Evolutionary conservation across 208 protist genomes (phyloP).

Genomic region (Trypanosoma cruzi): DNA sequence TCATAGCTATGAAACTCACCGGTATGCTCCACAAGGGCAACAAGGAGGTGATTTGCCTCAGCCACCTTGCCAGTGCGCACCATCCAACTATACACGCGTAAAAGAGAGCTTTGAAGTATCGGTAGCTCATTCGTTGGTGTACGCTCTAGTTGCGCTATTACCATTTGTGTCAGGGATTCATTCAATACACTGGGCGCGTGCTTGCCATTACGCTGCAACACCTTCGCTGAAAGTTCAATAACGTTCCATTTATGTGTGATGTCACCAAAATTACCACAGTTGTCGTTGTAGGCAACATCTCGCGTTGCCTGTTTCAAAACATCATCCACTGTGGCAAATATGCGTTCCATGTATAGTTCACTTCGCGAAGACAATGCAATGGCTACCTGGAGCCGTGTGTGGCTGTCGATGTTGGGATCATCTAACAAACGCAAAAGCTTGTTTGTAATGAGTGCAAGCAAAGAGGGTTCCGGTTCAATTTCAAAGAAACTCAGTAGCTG

Average conservation of each 20-base stretch:
- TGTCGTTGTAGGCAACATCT: neutral
- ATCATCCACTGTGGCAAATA: slow-evolving; percentile 53
- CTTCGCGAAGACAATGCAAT: slow-evolving; percentile 43
- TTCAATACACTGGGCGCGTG: slow-evolving; percentile 58
- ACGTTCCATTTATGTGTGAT: slow-evolving; percentile 24
- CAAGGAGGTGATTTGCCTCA: slow-evolving; percentile 57
- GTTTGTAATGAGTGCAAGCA: slow-evolving; percentile 63
- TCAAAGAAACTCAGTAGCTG: slow-evolving; percentile 80
- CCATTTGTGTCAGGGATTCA: slow-evolving; percentile 50
- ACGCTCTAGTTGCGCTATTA: slow-evolving; percentile 42
- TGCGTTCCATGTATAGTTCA: slow-evolving; percentile 80
- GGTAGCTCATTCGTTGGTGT: slow-evolving; percentile 35
- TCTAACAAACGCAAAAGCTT: slow-evolving; percentile 64
- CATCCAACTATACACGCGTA: slow-evolving; percentile 84
- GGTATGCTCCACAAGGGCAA: slow-evolving; percentile 56
- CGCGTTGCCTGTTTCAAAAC: slow-evolving; percentile 32
- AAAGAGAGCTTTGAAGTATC: slow-evolving; percentile 38
- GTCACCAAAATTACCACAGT: slow-evolving; percentile 5
- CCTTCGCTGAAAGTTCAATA: slow-evolving; percentile 61
- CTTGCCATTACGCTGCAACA: slow-evolving; percentile 69
- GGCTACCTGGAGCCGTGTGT: slow-evolving; percentile 36
- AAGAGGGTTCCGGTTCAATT: slow-evolving; percentile 63
- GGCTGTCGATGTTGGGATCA: slow-evolving; percentile 28
- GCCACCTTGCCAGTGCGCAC: slow-evolving; percentile 54
- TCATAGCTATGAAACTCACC: slow-evolving; percentile 47